phyloP scores from a whole-genome alignment of 805 yeast genomes.

The Saturnispora diversa region DNA sequence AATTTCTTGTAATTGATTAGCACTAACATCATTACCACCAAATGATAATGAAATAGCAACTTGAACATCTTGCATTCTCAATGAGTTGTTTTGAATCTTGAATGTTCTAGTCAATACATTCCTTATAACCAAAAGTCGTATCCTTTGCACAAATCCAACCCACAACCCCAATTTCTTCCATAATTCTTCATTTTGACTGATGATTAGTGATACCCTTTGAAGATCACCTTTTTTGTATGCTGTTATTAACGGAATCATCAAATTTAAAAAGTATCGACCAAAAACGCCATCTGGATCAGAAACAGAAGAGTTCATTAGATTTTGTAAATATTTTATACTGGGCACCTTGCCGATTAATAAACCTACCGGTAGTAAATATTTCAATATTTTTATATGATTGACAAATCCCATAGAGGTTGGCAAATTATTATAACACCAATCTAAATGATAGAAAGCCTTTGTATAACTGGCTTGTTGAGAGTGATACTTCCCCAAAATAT shows the following conservation, averaged over 20 bases:
- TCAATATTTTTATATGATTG: conserved; percentile 34
- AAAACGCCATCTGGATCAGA: conserved; percentile 8
- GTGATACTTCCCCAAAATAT: conserved; percentile 45
- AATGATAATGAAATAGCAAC: conserved; percentile 22
- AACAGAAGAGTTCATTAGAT: conserved; percentile 13
- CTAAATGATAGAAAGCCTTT: conserved; percentile 40
- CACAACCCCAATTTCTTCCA: conserved; percentile 33
- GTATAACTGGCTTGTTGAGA: conserved; percentile 43
- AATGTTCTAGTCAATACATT: conserved; percentile 30
- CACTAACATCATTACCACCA: neutral
- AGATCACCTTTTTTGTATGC: conserved; percentile 38
- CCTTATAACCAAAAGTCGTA: conserved; percentile 38
- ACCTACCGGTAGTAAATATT: conserved; percentile 44
- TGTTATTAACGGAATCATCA: conserved; percentile 33
- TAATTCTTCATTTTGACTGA: conserved; percentile 32
- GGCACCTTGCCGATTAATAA: conserved; percentile 46
- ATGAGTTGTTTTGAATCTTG: conserved; percentile 10
- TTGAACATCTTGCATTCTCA: conserved; percentile 21
- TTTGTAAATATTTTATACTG: conserved; percentile 24
- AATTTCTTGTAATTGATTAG: conserved; percentile 9
- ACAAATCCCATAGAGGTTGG: conserved; percentile 22
- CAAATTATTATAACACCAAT: conserved; percentile 39
- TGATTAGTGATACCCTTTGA: conserved; percentile 27
- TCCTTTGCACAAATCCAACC: conserved; percentile 39
- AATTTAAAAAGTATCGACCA: conserved; percentile 17